Evolutionary conservation across 441 rosid species (phyloP), one percentile per base, ranked within the genome.

Genomic region (Euphorbia corollata): DNA sequence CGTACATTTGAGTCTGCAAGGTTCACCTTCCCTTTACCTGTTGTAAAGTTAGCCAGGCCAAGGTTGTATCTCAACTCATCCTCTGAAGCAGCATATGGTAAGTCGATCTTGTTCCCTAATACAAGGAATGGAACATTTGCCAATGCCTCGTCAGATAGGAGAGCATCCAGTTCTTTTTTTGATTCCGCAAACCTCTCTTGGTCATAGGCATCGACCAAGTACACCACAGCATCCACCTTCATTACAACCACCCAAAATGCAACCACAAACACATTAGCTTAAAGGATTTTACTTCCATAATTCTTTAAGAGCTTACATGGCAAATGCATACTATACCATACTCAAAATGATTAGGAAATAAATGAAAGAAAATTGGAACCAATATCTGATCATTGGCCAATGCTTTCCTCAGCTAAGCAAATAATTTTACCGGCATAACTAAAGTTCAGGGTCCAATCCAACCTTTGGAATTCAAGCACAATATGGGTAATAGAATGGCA

Each of bases 111-210:
- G 23, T 51, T 51, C 8, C 56, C 56, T 19, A 51, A 10, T 18
- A 51, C 9, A n/a, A 51, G 23, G 23, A 51, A 51, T 18, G 56
- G 56, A 51, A 51, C 56, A 51, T 51, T 51, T 0, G 56, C 23
- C 56, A 51, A 51, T 5, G 56, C 23, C 56, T 51, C 56, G 11
- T 51, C 56, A 5, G 56, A 51, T 6, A 51, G 56, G 23, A 51
- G 56, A 51, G 56, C 56, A 51, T 51, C 56, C 56, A 51, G 56
- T 51, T 51, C 56, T 51, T 51, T 51, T 51, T 51, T 51, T 51
- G 56, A 51, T 19, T 51, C 56, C 0, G 56, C 23, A 51, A 51
- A 51, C 23, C 56, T 51, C 56, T 51, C 56, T 19, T 51, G 19
- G 56, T 51, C 56, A 51, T 18, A 18, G 10, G 56, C 23, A 51